Evolutionary conservation across 345 rosid species (phyloP), one percentile per base, ranked within the genome.

Genomic region (Rhodamnia argentea): DNA sequence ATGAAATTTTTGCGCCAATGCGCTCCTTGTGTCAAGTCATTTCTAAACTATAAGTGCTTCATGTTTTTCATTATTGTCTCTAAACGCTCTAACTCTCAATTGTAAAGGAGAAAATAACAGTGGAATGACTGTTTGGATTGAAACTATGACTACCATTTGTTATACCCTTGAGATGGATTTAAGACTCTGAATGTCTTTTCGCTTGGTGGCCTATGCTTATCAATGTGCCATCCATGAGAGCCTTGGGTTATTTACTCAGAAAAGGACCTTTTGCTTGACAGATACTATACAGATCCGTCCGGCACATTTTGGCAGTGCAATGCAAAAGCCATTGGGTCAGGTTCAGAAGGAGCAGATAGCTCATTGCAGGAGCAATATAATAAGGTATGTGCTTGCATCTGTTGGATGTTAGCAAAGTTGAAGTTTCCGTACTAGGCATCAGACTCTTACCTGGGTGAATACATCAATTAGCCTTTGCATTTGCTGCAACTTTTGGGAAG

Each of bases 221-320:
- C 47, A 32, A 70, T 32, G 47, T 70, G 78, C 78, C 22, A 32
- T 70, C 78, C 78, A 70, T 32, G 44, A 70, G 44, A 24, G 26
- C 78, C 78, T 32, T 32, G 47, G 44, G 47, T 70, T 18, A 18
- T 60, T 52, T 52, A 59, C 54, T 60, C 52, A 57, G 78, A 32
- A 47, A 23, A 26, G 57, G 54, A 57, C 23, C 53, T 62, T 55
- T 51, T 70, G 51, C 22, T 83, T 12, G 91, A 89, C 91, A 96
- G 99, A 89, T 97, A 94, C 87, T 95, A 96, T 84, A 97, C 99
- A 4, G 99, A 97, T 90, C 99, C 99, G 5, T 97, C 99, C 4
- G 98, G 99, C 85, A 97, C 99, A 88, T 97, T 96, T 91, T 97
- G 99, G 99, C 97, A 97, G 87, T 97, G 99, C 95, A 96, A 95